Evolutionary conservation across 1,139 yeast species (phyloP).

Genomic region (Zygosaccharomyces sapae): DNA sequence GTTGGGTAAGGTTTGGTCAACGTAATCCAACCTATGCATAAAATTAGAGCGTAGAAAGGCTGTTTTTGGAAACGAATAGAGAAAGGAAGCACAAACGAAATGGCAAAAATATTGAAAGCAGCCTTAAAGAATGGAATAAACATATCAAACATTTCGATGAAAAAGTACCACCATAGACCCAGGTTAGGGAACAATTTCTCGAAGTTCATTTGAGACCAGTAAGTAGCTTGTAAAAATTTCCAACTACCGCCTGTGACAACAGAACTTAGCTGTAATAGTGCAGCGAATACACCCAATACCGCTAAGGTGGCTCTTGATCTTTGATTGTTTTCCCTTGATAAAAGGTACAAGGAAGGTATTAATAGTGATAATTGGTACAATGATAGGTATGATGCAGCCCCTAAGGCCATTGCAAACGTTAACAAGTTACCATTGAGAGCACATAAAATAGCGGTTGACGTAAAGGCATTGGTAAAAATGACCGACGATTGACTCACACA

Average conservation of each 20-base stretch:
- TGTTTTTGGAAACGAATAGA: constrained; percentile 65
- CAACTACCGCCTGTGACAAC: constrained; percentile 42
- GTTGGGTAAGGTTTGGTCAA: constrained; percentile 85
- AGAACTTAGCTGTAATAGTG: constrained; percentile 43
- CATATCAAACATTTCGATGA: constrained; percentile 89
- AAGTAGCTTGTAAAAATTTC: constrained; percentile 58
- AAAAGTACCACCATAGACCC: constrained; percentile 98
- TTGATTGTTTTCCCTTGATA: constrained; percentile 8
- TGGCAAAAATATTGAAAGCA: constrained; percentile 74
- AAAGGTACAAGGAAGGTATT: constrained; percentile 49
- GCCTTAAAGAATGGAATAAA: constrained; percentile 80
- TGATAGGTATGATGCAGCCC: constrained; percentile 64
- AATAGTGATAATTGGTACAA: constrained; percentile 56
- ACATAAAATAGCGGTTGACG: constrained; percentile 50
- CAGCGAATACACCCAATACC: constrained; percentile 28
- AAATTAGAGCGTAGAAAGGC: constrained; percentile 63
- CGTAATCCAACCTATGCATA: constrained; percentile 61
- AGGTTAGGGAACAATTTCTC: constrained; percentile 63
- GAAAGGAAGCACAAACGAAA: constrained; percentile 67
- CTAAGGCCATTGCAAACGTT: constrained; percentile 51
- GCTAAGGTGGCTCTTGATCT: constrained; percentile 11
- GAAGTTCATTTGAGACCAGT: constrained; percentile 58
- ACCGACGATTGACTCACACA: constrained; percentile 67
- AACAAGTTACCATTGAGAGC: constrained; percentile 41
- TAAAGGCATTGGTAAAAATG: constrained; percentile 53